These are phyloP conservation scores for Suhomyces choctaworum DNA, from an alignment of 1,139 yeast genomes.

Conservation along the genomic window DNA sequence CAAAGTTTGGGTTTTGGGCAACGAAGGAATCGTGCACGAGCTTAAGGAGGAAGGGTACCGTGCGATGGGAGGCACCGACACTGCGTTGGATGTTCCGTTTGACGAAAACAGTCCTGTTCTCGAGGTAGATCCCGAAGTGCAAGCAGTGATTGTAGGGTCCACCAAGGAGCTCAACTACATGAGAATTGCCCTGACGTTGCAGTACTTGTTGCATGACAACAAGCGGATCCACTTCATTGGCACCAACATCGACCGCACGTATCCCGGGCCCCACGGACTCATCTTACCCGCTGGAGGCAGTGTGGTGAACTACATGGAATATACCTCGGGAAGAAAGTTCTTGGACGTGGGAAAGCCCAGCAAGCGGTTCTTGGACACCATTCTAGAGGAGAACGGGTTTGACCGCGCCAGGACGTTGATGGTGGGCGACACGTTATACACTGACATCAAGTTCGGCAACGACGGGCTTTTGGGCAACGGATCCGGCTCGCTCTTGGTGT, in stretches of 20 bases:
- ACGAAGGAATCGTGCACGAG: conserved; percentile 76
- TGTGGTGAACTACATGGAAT: conserved; percentile 41
- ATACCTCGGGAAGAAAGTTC: conserved; percentile 35
- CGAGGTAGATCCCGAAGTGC: conserved; percentile 39
- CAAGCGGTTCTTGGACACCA: conserved; percentile 30
- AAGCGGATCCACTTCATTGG: conserved; percentile 41
- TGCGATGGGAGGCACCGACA: conserved; percentile 72
- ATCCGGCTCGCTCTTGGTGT: conserved; percentile 35
- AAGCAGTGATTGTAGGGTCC: conserved; percentile 45
- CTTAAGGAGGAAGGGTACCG: conserved; percentile 64
- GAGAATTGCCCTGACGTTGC: conserved; percentile 41
- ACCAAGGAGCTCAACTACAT: conserved; percentile 41
- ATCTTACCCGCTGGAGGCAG: conserved; percentile 47
- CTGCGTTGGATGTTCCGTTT: conserved; percentile 30
- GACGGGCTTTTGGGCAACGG: conserved; percentile 37
- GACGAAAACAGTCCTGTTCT: conserved; percentile 50
- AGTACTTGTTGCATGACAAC: conserved; percentile 36
- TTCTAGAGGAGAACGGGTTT: conserved; percentile 29
- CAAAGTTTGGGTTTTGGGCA: conserved; percentile 87
- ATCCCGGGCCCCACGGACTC: conserved; percentile 42
- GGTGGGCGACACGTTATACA: conserved; percentile 48
- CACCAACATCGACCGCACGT: conserved; percentile 42
- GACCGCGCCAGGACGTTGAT: conserved; percentile 33
- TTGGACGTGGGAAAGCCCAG: conserved; percentile 45
- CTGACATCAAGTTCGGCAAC: conserved; percentile 47